Conservation (phyloP, 371 early-diverging fungal species). For the Sporodiniella umbellata region DNA sequence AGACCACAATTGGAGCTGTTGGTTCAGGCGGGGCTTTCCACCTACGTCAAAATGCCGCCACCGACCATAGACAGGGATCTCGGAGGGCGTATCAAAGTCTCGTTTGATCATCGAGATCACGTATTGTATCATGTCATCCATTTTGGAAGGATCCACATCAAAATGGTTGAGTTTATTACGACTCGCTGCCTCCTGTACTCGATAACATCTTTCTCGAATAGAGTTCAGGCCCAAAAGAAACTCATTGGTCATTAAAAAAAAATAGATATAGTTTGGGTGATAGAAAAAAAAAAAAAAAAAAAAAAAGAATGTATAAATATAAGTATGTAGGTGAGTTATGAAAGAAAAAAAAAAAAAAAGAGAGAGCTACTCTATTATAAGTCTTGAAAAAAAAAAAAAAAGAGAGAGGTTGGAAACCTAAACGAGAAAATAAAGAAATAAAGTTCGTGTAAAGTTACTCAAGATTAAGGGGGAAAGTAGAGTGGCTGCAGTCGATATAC, state of each 20-base stretch:
- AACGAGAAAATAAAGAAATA: background rate
- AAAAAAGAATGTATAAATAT: background rate
- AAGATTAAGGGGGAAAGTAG: background rate
- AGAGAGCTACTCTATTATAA: background rate
- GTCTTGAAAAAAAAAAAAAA: too few relatives aligned
- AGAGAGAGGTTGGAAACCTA: background rate
- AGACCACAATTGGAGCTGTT: slow-evolving; percentile 49
- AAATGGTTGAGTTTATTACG: slow-evolving; percentile 64
- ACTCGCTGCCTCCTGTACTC: slow-evolving; percentile 64
- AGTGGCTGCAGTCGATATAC: too few relatives aligned
- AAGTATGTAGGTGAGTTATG: background rate
- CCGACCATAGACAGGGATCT: slow-evolving; percentile 84
- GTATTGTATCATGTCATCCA: slow-evolving; percentile 67
- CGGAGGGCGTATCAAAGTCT: slow-evolving; percentile 55
- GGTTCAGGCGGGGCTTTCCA: slow-evolving; percentile 53
- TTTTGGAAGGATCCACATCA: slow-evolving; percentile 61
- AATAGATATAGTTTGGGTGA: background rate
- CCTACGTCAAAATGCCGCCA: slow-evolving; percentile 88
- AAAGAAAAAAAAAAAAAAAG: background rate
- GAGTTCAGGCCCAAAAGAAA: slow-evolving; percentile 72
- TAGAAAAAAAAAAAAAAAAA: background rate
- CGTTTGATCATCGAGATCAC: slow-evolving; percentile 74
- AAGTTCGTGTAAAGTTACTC: background rate
- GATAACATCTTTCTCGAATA: slow-evolving; percentile 72
- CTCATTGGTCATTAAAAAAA: slow-evolving; percentile 10